Evolutionary conservation across 768 basidiomycete genomes (phyloP), one percentile per base, ranked within the genome.

Genomic region (Cystofilobasidium macerans): DNA sequence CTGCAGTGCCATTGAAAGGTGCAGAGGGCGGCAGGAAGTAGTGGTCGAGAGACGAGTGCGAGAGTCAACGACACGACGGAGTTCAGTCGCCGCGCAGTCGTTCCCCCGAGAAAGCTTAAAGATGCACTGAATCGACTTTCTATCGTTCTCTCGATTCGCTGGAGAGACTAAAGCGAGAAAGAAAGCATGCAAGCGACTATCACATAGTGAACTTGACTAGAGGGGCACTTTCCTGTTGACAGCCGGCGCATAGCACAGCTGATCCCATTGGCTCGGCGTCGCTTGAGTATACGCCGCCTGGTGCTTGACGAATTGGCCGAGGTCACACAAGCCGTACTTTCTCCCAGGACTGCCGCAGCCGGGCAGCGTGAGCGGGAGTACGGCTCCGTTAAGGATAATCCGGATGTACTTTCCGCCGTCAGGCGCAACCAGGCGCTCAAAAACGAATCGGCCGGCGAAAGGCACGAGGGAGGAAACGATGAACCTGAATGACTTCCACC

Each of bases 401-500:
- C 57, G 57, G 57, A 58, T 28, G 35, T 38, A 58, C 35, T 58
- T 33, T 4, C 8, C 24, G 33, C 57, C 57, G 33, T 36, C 24
- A 20, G 57, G 57, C 11, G 57, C 33, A 22, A 36, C 13, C 1
- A 58, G 40, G 24, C 57, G 33, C 57, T 58, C 57, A 28, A 58
- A 38, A 28, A 58, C 57, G 35, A 38, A 58, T 3, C 57, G 57
- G 35, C 57, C 40, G 24, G 57, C 57, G 26, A 58, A 58, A n/a
- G 57, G 40, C 12, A 43, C 57, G 3, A 20, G 6, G 11, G 6
- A 13, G 35, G 57, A 58, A 28, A 58, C 57, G 57, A 58, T n/a
- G 57, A 58, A 58, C 35, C 57, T 58, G 16, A 1, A 20, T 5
- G 14, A 38, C 4, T 20, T 3, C 22, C 7, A 12, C 18, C n/a